Conservation (phyloP, 1,284 basidiomycete genomes). For the Rhizoctonia solani region DNA sequence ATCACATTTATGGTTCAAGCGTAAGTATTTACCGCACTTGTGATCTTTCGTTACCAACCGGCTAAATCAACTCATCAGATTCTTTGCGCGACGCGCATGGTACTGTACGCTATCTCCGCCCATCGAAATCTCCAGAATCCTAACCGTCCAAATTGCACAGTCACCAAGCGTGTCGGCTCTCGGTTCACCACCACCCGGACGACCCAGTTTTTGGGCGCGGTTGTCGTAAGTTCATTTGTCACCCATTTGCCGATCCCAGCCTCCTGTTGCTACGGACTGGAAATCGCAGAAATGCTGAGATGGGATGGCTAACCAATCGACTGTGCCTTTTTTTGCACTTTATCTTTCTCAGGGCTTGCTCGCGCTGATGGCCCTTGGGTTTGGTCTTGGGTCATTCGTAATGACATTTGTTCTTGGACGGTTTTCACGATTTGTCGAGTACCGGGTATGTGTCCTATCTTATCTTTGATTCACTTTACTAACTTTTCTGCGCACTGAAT, state of each 20-base stretch:
- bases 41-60: background rate
- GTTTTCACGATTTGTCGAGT: slow-evolving; percentile 38
- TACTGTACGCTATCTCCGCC: slow-evolving; percentile 39
- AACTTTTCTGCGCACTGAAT: background rate
- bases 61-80: slow-evolving; percentile 41
- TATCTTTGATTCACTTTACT: background rate
- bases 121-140: background rate
- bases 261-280: slow-evolving; percentile 25
- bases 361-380: slow-evolving; percentile 1
- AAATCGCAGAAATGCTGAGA: too few relatives aligned
- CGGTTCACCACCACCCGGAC: slow-evolving; percentile 41
- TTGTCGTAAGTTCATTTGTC: slow-evolving; percentile 43
- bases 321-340: background rate
- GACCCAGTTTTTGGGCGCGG: slow-evolving; percentile 43
- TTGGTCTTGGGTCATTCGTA: slow-evolving; percentile 12
- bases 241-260: background rate
- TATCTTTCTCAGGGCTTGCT: slow-evolving; percentile 10
- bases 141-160: background rate
- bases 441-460: slow-evolving; percentile 35
- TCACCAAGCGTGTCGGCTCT: slow-evolving; percentile 21
- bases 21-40: slow-evolving; percentile 32
- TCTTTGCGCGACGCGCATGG: slow-evolving; percentile 46
- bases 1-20: slow-evolving; percentile 44
- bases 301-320: too few relatives aligned
- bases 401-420: slow-evolving; percentile 40